These are phyloP conservation scores for Skeletonema grethae DNA, from an alignment of 108 stramenopile species.

Conservation along the genomic window DNA sequence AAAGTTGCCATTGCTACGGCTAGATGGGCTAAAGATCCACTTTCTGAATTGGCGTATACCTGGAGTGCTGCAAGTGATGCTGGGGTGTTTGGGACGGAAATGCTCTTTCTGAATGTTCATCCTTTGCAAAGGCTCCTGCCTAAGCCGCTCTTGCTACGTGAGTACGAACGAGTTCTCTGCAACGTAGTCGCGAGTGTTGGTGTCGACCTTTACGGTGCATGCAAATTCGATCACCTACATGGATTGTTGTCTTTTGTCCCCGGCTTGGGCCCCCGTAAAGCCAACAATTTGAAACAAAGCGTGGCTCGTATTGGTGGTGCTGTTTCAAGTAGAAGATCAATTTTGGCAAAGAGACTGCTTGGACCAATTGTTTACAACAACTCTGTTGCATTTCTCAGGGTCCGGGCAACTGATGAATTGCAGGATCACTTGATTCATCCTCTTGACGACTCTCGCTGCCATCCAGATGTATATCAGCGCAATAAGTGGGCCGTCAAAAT, in stretches of 20 bases:
- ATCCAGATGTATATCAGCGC: slow-evolving; percentile 85
- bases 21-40: slow-evolving; percentile 85
- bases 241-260: slow-evolving; percentile 90
- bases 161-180: slow-evolving; percentile 85
- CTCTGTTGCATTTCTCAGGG: slow-evolving; percentile 85
- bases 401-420: slow-evolving; percentile 65
- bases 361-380: slow-evolving; percentile 91
- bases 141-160: slow-evolving; percentile 69
- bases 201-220: slow-evolving; percentile 86
- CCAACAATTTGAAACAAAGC: slow-evolving; percentile 82
- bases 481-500: slow-evolving; percentile 89
- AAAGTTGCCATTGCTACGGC: slow-evolving; percentile 86
- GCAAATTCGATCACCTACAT: slow-evolving; percentile 71
- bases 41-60: slow-evolving; percentile 84
- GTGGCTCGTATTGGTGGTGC: slow-evolving; percentile 69
- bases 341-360: slow-evolving; percentile 74
- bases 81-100: slow-evolving; percentile 85
- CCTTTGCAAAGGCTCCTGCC: slow-evolving; percentile 88
- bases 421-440: slow-evolving; percentile 75
- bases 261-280: slow-evolving; percentile 94
- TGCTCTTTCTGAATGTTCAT: slow-evolving; percentile 90
- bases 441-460: slow-evolving; percentile 88
- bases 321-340: slow-evolving; percentile 59
- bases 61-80: slow-evolving; percentile 90
- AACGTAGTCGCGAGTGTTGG: slow-evolving; percentile 86